Percentiles rank a stretch among this genome's conserved stretches.
Conservation (phyloP, 371 early-diverging fungal species). For the Circinella umbellata region DNA sequence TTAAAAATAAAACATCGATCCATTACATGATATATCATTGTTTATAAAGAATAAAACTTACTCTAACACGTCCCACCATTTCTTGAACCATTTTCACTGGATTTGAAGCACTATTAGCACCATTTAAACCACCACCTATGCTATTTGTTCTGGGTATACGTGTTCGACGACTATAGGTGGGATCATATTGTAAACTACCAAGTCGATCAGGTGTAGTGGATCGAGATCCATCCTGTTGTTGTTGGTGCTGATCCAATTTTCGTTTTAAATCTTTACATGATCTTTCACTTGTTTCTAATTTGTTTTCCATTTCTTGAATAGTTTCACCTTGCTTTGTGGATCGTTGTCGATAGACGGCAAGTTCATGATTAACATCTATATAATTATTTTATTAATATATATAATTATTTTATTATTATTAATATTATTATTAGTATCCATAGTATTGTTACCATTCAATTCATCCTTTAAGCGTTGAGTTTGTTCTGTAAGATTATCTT, state of each 20-base stretch:
- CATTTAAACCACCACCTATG: constrained; percentile 15
- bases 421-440: not conserved
- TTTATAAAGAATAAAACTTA: constrained; percentile 25
- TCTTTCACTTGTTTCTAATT: constrained; percentile 42
- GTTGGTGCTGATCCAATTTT: constrained; percentile 29
- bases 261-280: constrained; percentile 20
- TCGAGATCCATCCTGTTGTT: constrained; percentile 27
- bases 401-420: not conserved
- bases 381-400: not conserved
- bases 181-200: constrained; percentile 26
- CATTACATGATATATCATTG: no score
- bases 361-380: constrained; percentile 62
- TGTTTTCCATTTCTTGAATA: constrained; percentile 42
- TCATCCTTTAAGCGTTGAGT: constrained; percentile 84
- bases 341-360: constrained; percentile 58
- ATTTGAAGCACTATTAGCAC: constrained; percentile 44
- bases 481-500: constrained; percentile 72
- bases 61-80: constrained; percentile 76
- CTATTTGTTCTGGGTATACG: constrained; percentile 43
- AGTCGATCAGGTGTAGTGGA: constrained; percentile 41
- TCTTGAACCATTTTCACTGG: constrained; percentile 74
- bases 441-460: constrained; percentile 56
- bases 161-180: constrained; percentile 38
- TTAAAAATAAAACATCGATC: no score
- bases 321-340: constrained; percentile 38